These are phyloP conservation scores for Paraphoma chrysanthemicola DNA, from an alignment of 2,329 filamentous ascomycete genomes.

Conservation along the genomic window DNA sequence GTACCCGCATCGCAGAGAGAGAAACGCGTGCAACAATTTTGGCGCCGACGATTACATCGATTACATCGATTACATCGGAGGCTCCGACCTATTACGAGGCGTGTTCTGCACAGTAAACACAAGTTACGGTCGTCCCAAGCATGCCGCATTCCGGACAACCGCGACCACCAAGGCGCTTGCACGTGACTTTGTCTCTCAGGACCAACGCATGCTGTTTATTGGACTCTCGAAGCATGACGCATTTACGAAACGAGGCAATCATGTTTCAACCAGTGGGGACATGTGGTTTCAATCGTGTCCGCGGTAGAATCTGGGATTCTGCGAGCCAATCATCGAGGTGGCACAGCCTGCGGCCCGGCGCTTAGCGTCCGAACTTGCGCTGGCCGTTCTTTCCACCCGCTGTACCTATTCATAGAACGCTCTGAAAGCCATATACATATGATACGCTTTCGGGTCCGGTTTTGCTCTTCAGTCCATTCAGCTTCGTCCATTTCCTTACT, in stretches of 20 bases:
- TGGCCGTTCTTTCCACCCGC: slow-evolving; percentile 10
- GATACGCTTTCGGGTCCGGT: not conserved
- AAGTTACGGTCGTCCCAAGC: no score
- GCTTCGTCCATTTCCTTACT: slow-evolving; percentile 8
- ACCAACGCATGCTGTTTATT: not conserved
- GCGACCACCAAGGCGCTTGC: not conserved
- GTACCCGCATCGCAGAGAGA: not conserved
- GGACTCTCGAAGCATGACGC: slow-evolving; percentile 4
- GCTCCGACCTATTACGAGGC: not conserved
- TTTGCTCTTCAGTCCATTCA: not conserved
- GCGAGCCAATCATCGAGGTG: slow-evolving; percentile 23
- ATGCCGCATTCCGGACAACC: not conserved
- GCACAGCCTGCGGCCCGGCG: slow-evolving; percentile 23
- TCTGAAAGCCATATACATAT: slow-evolving; percentile 11
- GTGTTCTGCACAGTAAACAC: no score
- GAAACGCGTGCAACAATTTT: not conserved
- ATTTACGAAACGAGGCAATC: slow-evolving; percentile 2
- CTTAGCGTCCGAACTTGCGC: slow-evolving; percentile 27
- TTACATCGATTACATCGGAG: not conserved
- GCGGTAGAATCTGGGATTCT: slow-evolving; percentile 9
- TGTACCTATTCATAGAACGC: slow-evolving; percentile 20
- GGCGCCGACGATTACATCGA: not conserved
- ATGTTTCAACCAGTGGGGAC: slow-evolving; percentile 21
- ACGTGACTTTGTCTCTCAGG: not conserved
- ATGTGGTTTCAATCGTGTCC: slow-evolving; percentile 16